phyloP scores from a whole-genome alignment of 75 land plant genomes.

The Pinus albicaulis region DNA sequence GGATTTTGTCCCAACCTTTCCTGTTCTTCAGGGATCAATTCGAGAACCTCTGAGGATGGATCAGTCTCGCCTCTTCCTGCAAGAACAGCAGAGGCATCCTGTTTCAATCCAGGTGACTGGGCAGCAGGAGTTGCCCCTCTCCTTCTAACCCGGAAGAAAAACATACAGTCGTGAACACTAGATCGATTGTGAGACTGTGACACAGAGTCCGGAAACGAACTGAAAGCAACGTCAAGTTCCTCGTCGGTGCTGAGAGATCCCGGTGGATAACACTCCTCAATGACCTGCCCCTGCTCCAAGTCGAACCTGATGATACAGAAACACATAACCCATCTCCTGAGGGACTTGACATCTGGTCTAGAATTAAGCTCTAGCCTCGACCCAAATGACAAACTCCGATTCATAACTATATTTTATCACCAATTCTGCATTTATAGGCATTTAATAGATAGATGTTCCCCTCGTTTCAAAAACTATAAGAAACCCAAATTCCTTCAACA shows the following conservation, averaged over 20 bases:
- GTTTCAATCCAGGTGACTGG: conserved; percentile 12
- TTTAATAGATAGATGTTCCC: not conserved
- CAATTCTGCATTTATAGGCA: conserved; percentile 1
- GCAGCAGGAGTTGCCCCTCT: conserved; percentile 23
- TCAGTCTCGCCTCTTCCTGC: conserved; percentile 1
- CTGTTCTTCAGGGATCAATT: not conserved
- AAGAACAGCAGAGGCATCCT: not conserved
- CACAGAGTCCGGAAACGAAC: conserved; percentile 97
- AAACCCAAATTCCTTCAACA: not conserved
- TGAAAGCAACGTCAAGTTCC: conserved; percentile 89
- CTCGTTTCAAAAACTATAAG: not conserved
- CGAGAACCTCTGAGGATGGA: not conserved
- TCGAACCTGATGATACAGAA: conserved; percentile 94
- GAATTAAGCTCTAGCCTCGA: conserved; percentile 29
- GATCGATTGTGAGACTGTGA: conserved; percentile 78
- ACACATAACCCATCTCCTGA: conserved; percentile 82
- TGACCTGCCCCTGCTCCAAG: conserved; percentile 94
- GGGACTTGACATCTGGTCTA: conserved; percentile 40
- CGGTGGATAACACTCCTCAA: conserved; percentile 90
- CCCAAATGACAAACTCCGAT: conserved; percentile 25
- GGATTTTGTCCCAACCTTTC: conserved; percentile 1
- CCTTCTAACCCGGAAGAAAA: conserved; percentile 85
- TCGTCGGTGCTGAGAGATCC: conserved; percentile 63
- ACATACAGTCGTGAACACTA: conserved; percentile 87
- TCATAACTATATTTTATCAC: conserved; percentile 24